Conservation (phyloP, 1,139 yeast genomes). For the Candida dubliniensis region DNA sequence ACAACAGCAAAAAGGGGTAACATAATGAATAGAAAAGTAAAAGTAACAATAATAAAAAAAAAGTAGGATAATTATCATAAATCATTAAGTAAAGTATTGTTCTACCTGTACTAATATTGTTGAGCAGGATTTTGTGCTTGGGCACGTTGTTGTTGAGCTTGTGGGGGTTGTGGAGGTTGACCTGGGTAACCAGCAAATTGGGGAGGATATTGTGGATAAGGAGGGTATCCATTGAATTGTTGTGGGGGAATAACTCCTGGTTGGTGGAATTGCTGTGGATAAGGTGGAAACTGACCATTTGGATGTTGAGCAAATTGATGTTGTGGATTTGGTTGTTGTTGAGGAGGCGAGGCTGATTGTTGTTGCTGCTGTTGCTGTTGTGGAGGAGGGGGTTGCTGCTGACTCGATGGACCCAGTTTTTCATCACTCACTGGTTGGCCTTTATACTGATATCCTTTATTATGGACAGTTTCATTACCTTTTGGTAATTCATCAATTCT, state of each 20-base stretch:
- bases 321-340: constrained; percentile 16
- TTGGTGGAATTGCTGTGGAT: constrained; percentile 17
- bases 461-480: constrained; percentile 42
- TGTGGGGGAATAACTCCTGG: constrained; percentile 17
- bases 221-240: constrained; percentile 25
- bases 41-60: constrained; percentile 1
- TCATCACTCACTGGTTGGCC: constrained; percentile 47
- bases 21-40: constrained; percentile 1
- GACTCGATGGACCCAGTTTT: constrained; percentile 17
- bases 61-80: constrained; percentile 1
- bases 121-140: constrained; percentile 8
- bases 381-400: constrained; percentile 19
- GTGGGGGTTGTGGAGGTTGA: constrained; percentile 15
- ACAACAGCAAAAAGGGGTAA: background rate
- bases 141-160: constrained; percentile 11
- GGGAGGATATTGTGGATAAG: constrained; percentile 19
- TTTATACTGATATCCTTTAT: constrained; percentile 43
- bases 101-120: constrained; percentile 3
- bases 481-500: constrained; percentile 67
- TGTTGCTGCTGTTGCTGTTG: constrained; percentile 17
- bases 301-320: constrained; percentile 18
- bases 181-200: constrained; percentile 28
- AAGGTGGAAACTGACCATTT: constrained; percentile 12
- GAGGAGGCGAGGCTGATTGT: constrained; percentile 18
- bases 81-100: constrained; percentile 1